A percentile compares a stretch with the other conserved stretches of the same genome.
These are phyloP conservation scores for Aspergillus sp. DNA, from an alignment of 2,329 filamentous ascomycete species.

Conservation along the genomic window DNA sequence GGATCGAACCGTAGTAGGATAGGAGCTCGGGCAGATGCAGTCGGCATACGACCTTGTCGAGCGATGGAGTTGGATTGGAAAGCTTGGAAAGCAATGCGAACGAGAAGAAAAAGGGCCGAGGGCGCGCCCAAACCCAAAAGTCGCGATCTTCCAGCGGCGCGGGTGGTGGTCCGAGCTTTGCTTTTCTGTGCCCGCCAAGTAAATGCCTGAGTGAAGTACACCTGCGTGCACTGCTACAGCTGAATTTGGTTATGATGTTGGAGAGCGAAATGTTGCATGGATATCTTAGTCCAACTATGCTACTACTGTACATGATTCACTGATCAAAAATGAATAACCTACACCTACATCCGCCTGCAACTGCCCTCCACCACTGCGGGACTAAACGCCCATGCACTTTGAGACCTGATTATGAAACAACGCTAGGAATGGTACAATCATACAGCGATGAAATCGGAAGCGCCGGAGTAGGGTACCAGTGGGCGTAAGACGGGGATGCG, in stretches of 20 bases:
- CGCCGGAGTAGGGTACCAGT: not conserved
- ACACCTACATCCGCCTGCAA: not conserved
- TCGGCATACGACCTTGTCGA: not conserved
- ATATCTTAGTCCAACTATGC: slow-evolving; percentile 7
- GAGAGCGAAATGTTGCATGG: not conserved
- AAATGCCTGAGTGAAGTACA: not conserved
- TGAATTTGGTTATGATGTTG: too few relatives aligned
- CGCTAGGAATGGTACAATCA: slow-evolving; percentile 4
- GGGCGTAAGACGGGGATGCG: not conserved
- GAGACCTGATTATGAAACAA: slow-evolving; percentile 3
- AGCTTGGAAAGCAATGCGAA: slow-evolving; percentile 14
- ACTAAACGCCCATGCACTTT: not conserved
- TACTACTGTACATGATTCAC: slow-evolving; percentile 21
- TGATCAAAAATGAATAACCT: not conserved
- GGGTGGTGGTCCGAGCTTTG: slow-evolving; percentile 37
- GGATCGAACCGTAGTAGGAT: not conserved
- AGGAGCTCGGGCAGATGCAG: not conserved
- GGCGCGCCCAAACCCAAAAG: slow-evolving; percentile 28
- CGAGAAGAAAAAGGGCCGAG: slow-evolving; percentile 16
- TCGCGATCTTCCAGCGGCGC: slow-evolving; percentile 37
- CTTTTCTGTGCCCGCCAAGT: slow-evolving; percentile 21
- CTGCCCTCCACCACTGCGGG: not conserved
- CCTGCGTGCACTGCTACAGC: too few relatives aligned
- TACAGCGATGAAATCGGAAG: not conserved
- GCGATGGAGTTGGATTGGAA: not conserved